These are phyloP conservation scores for Chlamydomonas sphaeroides DNA, from an alignment of 139 green algal species.

Conservation along the genomic window DNA sequence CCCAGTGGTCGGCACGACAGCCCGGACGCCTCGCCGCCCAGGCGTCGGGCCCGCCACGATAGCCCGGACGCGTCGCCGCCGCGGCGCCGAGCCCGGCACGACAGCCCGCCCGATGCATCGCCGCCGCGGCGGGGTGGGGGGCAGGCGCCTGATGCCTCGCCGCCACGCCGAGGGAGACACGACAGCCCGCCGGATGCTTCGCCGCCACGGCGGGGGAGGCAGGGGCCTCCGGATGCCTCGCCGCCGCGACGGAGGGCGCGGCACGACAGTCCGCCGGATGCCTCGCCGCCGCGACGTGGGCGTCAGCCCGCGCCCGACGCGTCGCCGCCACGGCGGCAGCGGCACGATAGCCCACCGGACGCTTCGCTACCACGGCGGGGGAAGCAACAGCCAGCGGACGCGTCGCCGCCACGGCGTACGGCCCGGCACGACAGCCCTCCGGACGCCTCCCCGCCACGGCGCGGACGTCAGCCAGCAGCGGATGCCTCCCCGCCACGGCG, in stretches of 20 bases:
- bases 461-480: neutral
- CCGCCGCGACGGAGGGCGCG: constrained; percentile 14
- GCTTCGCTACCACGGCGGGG: constrained; percentile 19
- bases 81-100: neutral
- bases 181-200: constrained; percentile 52
- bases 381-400: neutral
- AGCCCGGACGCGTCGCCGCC: constrained; percentile 43
- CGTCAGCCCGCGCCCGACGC: constrained; percentile 40
- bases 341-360: constrained; percentile 45
- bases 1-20: constrained; percentile 36
- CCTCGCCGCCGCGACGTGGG: constrained; percentile 17
- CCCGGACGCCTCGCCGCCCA: neutral
- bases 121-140: constrained; percentile 43
- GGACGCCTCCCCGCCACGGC: constrained; percentile 35
- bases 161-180: constrained; percentile 36
- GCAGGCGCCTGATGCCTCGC: constrained; percentile 50
- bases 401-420: constrained; percentile 32
- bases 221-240: constrained; percentile 14
- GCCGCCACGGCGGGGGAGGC: constrained; percentile 27
- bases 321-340: constrained; percentile 37
- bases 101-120: constrained; percentile 44
- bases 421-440: constrained; percentile 35
- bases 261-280: constrained; percentile 50
- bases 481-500: constrained; percentile 47
- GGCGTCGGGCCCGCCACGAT: neutral